Base-by-base conservation (phyloP, 2,329 filamentous ascomycete genomes). In the Phaeoacremonium minimum region DNA sequence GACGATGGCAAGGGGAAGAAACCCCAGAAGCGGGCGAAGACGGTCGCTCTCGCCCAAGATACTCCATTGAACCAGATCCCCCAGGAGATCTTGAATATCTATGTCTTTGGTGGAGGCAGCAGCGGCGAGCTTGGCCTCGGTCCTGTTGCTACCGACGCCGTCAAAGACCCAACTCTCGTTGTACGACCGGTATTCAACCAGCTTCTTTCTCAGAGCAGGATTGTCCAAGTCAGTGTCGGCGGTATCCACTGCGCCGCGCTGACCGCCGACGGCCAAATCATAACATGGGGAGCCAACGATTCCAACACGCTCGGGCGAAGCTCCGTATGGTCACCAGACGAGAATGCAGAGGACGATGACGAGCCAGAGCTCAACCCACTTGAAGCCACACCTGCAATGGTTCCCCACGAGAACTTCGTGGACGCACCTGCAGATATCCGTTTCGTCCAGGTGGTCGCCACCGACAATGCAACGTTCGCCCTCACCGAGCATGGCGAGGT, bases 221-320 rank as follows among this genome's bases (percentile, higher is more conserved):
- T n/a, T n/a, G 77, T 83, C 5, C 71, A 77, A 48, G 54, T 84
- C 35, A 75, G 77, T 35, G 67, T 73, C 28, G 80, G 80, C 29
- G 77, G 77, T 36, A 83, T 82, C 75, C 80, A 83, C 55, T 72
- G 67, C 35, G 61, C 76, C 36, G 79, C 76, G 4, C 57, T 83
- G 37, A 83, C 79, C 22, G 67, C 76, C 45, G 71, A 82, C 54
- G 79, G 79, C 56, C 69, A 71, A 46, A 73, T 84, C 44, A 57
- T 80, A 32, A 80, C 77, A 15, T 83, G 80, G 80, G 80, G 80
- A 32, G 77, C 81, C 45, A 84, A 84, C 52, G 77, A 83, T 46
- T 74, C 80, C 44, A 74, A 75, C 38, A 78, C 80, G 4, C 67
- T 85, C 31, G 79, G 80, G 13, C 67, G 80, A 46, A 67, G 74